Conservation (phyloP, 2,329 filamentous ascomycete genomes). For the Fusarium illudens region DNA sequence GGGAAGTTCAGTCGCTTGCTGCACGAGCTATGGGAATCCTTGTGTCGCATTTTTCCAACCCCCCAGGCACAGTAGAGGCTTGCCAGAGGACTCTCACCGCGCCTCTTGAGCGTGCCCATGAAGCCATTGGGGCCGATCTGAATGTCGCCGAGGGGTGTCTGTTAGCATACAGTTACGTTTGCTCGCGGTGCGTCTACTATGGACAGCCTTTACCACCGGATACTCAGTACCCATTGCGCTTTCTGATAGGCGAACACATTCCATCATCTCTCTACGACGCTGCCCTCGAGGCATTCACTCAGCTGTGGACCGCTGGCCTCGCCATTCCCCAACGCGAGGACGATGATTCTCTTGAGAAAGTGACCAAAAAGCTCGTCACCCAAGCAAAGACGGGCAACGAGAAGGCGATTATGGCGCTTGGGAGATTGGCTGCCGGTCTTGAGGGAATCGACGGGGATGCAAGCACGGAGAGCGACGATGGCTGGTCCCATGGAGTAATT, state of each 20-base stretch:
- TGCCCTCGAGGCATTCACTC: slow-evolving; percentile 55
- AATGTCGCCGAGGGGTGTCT: slow-evolving; percentile 58
- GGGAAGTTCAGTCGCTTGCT: slow-evolving; percentile 70
- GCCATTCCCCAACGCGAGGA: slow-evolving; percentile 46
- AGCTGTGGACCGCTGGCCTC: slow-evolving; percentile 58
- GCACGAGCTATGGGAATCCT: slow-evolving; percentile 80
- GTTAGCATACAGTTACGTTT: slow-evolving; percentile 55
- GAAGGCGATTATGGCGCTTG: slow-evolving; percentile 81
- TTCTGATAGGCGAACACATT: slow-evolving; percentile 45
- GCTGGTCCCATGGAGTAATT: slow-evolving; percentile 53
- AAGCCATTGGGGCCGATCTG: slow-evolving; percentile 53
- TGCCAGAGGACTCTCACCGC: slow-evolving; percentile 47
- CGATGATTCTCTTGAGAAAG: slow-evolving; percentile 47
- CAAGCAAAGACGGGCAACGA: slow-evolving; percentile 84
- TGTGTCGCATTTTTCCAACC: slow-evolving; percentile 67
- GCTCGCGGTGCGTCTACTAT: slow-evolving; percentile 58
- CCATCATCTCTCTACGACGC: slow-evolving; percentile 53
- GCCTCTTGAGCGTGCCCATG: slow-evolving; percentile 56
- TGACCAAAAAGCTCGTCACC: slow-evolving; percentile 70
- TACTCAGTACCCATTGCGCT: slow-evolving; percentile 42
- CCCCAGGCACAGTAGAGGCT: slow-evolving; percentile 44
- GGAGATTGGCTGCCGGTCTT: slow-evolving; percentile 74
- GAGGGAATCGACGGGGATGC: slow-evolving; percentile 46
- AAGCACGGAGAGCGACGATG: slow-evolving; percentile 22
- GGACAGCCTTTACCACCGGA: slow-evolving; percentile 42